These are phyloP conservation scores for Knoxdaviesia capensis DNA, from an alignment of 2,329 filamentous ascomycete genomes.

Conservation along the genomic window DNA sequence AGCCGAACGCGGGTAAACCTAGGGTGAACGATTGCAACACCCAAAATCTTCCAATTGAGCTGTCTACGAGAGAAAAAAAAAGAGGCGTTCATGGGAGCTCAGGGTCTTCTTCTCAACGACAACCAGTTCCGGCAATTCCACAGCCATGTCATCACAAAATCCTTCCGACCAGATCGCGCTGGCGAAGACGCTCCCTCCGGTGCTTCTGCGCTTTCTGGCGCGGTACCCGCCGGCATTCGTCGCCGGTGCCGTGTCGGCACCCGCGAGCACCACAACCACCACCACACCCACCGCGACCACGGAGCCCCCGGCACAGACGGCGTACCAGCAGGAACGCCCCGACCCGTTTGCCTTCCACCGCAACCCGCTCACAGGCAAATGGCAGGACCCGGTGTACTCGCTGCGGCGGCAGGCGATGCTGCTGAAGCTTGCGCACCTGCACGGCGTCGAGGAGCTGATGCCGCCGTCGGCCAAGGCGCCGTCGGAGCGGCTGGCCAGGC, in stretches of 20 bases:
- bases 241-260: slow-evolving; percentile 18
- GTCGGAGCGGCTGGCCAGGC: slow-evolving; percentile 45
- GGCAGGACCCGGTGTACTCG: slow-evolving; percentile 69
- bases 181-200: slow-evolving; percentile 53
- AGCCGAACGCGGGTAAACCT: too few species aligned
- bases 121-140: not conserved
- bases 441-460: slow-evolving; percentile 65
- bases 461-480: slow-evolving; percentile 61
- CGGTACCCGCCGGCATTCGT: slow-evolving; percentile 61
- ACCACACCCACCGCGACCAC: too few species aligned
- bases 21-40: too few species aligned
- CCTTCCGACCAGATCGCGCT: slow-evolving; percentile 26
- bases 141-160: not conserved
- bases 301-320: slow-evolving; percentile 15
- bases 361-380: slow-evolving; percentile 59
- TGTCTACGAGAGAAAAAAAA: too few species aligned
- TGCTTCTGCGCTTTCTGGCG: slow-evolving; percentile 70
- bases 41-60: too few species aligned
- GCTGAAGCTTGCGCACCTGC: slow-evolving; percentile 60
- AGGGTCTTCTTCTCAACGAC: not conserved
- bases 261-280: slow-evolving; percentile 5
- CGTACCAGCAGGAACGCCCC: slow-evolving; percentile 33
- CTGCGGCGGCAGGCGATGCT: slow-evolving; percentile 78
- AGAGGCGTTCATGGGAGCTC: too few species aligned
- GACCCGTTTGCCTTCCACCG: slow-evolving; percentile 73